These are phyloP conservation scores for Thielaviopsis euricoi DNA, from an alignment of 2,329 filamentous ascomycete species.

Conservation along the genomic window DNA sequence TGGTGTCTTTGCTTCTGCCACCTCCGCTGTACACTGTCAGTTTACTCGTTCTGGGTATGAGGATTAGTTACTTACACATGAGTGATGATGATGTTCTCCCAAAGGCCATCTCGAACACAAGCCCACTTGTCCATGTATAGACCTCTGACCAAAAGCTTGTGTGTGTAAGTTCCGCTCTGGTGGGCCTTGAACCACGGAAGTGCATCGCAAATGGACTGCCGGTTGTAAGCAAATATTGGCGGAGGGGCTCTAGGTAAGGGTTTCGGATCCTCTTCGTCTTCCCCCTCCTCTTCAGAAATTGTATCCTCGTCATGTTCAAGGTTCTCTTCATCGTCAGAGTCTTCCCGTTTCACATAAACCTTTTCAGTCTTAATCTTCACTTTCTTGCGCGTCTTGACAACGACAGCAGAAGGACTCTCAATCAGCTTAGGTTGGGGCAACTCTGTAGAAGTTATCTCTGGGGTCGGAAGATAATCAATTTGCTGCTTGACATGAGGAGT, in stretches of 20 bases:
- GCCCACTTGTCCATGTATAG: conserved; percentile 42
- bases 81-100: conserved; percentile 45
- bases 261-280: not conserved
- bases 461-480: too few species aligned
- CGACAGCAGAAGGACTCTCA: not conserved
- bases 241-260: conserved; percentile 1
- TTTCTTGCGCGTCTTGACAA: not conserved
- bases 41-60: not conserved
- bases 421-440: too few species aligned
- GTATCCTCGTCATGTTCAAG: not conserved
- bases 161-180: conserved; percentile 41
- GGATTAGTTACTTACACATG: conserved; percentile 31
- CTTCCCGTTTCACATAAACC: not conserved
- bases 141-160: conserved; percentile 31
- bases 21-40: conserved; percentile 13
- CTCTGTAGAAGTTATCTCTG: too few species aligned
- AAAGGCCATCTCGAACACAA: conserved; percentile 39
- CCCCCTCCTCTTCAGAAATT: not conserved
- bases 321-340: not conserved
- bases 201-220: conserved; percentile 46
- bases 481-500: too few species aligned
- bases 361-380: not conserved
- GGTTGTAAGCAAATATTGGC: conserved; percentile 37
- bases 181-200: conserved; percentile 45
- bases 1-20: not conserved